Base-by-base conservation (phyloP, 192 early-diverging fungal species). In the Fimicolochytrium jonesii region DNA sequence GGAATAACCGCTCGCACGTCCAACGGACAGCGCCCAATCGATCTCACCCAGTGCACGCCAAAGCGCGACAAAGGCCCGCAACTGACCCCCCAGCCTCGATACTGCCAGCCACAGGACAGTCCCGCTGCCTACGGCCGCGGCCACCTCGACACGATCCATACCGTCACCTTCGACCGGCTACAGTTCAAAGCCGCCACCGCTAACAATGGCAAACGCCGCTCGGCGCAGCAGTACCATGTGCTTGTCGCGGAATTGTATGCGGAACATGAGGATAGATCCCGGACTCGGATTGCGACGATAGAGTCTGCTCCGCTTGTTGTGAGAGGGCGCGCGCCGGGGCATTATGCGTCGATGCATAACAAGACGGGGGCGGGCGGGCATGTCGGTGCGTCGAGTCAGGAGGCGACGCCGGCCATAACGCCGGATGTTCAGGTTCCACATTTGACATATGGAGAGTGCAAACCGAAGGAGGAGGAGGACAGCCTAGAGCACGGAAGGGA, bases 121-220 rank as follows among this genome's bases (percentile, higher is more conserved):
- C 30, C 43, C 26, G 36, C 15, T 35, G 53, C n/a, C 6, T 48
- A 48, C 46, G 46, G 46, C 11, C 34, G 25, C 17, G 29, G 15
- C 11, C 32, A 25, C 20, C 26, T 45, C n/a, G 68, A 71, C 50
- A 37, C 69, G 45, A 51, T 64, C 43, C 68, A 70, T 37, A 64
- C 42, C 13, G 84, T 86, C 7, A 89, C 90, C 42, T 98, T 92
- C 68, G 93, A 98, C 55, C 83, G 95, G 31, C 79, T 98, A 33
- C 95, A 98, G 77, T 98, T 98, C 85, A 97, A 97, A 64, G 88
- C 89, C 0, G 94, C 94, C 23, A 98, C 95, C 0, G 92, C 91
- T 23, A 98, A 97, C 72, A 97, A 94, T 61, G 91, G 92, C 48
- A 92, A 93, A 70, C 84, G 94, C 39, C 77, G 91, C 25, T 91